A percentile compares a stretch with the other conserved stretches of the same genome.
Conservation (phyloP, 352 stramenopile genomes). For the Phytopythium mirpurense region DNA sequence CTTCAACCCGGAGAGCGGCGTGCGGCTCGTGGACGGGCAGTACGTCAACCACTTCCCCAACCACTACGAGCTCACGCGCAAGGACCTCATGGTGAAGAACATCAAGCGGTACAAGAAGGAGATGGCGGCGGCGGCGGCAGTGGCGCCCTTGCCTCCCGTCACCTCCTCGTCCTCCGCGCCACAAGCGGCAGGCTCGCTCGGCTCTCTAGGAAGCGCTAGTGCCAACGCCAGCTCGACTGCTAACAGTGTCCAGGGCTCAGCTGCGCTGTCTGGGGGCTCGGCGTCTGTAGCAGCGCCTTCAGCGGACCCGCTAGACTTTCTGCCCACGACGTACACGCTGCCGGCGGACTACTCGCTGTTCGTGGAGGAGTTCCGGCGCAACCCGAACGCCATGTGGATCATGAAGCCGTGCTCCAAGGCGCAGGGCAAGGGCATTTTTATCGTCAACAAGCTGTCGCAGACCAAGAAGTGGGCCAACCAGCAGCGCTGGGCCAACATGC, state of each 20-base stretch:
- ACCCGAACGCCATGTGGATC: constrained; percentile 90
- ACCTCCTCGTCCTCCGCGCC: not conserved
- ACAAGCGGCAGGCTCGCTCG: not conserved
- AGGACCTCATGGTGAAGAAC: constrained; percentile 95
- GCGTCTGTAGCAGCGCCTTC: not conserved
- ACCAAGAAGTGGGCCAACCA: constrained; percentile 89
- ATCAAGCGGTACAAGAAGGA: constrained; percentile 88
- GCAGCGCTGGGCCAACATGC: constrained; percentile 47
- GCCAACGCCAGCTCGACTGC: not conserved
- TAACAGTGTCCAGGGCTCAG: not conserved
- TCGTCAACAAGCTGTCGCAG: constrained; percentile 91
- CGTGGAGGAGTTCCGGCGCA: constrained; percentile 86
- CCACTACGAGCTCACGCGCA: constrained; percentile 90
- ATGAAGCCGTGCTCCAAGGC: constrained; percentile 91
- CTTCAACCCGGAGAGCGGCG: constrained; percentile 84
- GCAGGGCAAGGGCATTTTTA: constrained; percentile 92
- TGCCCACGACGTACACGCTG: constrained; percentile 91
- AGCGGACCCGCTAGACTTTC: constrained; percentile 57
- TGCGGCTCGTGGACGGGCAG: constrained; percentile 56
- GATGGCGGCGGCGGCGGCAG: constrained; percentile 15
- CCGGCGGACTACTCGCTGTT: constrained; percentile 92
- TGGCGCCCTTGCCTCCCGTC: not conserved
- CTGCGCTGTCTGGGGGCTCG: not conserved
- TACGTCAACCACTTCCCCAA: constrained; percentile 90
- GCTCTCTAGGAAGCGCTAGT: not conserved